Percentiles rank a stretch among this genome's conserved stretches.
Evolutionary conservation across 2,329 filamentous ascomycete species (phyloP).

Genomic region (Xylaria sp.): DNA sequence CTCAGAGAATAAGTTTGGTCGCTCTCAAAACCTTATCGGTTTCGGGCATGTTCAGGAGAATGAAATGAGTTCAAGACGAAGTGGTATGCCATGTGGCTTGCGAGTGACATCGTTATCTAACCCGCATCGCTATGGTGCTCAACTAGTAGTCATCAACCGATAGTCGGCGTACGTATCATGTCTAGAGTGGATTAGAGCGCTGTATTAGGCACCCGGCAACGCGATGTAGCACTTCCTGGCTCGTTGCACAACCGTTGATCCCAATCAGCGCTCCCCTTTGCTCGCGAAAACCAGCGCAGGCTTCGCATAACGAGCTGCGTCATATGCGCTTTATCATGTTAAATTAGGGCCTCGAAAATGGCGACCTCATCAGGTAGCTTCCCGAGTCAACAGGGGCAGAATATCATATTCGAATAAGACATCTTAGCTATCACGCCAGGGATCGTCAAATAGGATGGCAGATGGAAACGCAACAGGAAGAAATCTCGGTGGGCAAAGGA

Average conservation of each 20-base stretch:
- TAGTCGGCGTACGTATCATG: no score
- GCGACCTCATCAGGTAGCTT: not conserved
- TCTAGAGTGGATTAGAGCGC: not conserved
- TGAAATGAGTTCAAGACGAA: not conserved
- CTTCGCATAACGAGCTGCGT: not conserved
- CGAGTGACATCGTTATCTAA: not conserved
- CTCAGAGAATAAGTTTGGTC: not conserved
- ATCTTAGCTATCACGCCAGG: no score
- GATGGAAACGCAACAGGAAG: not conserved
- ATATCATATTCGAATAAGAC: not conserved
- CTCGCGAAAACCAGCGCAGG: not conserved
- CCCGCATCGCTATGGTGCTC: no score
- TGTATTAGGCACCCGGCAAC: not conserved
- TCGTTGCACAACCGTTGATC: not conserved
- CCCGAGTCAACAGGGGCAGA: not conserved
- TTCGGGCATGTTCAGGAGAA: not conserved
- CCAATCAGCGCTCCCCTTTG: not conserved
- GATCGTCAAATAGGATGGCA: no score
- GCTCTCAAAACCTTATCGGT: not conserved
- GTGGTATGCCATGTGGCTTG: not conserved
- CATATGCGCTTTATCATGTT: not conserved
- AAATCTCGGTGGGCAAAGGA: not conserved
- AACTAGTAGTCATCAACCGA: no score
- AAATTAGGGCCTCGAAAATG: not conserved
- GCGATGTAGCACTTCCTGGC: not conserved